These are phyloP conservation scores for Tubosaeta sp. DNA, from an alignment of 768 basidiomycete genomes.

Conservation along the genomic window DNA sequence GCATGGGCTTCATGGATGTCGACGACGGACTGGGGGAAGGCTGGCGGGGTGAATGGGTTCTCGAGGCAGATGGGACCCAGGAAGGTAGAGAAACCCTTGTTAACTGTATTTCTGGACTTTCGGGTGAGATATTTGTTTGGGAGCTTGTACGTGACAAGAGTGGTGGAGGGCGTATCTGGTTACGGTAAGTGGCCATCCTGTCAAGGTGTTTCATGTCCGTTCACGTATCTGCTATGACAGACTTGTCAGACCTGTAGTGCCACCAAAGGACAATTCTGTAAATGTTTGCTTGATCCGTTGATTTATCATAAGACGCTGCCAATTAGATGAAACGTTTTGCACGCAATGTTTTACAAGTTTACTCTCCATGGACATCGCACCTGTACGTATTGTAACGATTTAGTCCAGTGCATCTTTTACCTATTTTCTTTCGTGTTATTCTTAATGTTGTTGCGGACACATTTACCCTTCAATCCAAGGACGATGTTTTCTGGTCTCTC, in stretches of 20 bases:
- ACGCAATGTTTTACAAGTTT: constrained; percentile 2
- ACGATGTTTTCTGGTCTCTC: neutral
- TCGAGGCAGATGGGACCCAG: constrained; percentile 74
- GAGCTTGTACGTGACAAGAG: constrained; percentile 63
- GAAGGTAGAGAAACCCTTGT: constrained; percentile 57
- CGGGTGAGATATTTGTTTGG: constrained; percentile 40
- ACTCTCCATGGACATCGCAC: constrained; percentile 13
- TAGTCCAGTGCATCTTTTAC: neutral
- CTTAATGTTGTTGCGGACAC: constrained; percentile 15
- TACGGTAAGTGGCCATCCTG: constrained; percentile 44
- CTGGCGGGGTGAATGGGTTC: constrained; percentile 74
- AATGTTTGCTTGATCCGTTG: constrained; percentile 19
- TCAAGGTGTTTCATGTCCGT: neutral
- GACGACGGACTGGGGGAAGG: constrained; percentile 52
- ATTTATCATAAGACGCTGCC: constrained; percentile 19
- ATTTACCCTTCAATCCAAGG: constrained; percentile 2
- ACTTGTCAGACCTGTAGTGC: constrained; percentile 19
- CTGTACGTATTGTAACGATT: constrained; percentile 14
- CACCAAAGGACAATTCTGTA: constrained; percentile 20
- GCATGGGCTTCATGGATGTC: constrained; percentile 32
- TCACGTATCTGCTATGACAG: constrained; percentile 6
- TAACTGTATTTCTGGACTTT: constrained; percentile 42
- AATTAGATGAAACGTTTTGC: constrained; percentile 16
- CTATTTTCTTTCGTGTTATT: constrained; percentile 8
- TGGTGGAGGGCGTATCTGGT: constrained; percentile 55